Conservation (phyloP, 805 yeast species). For the Sugiyamaella mastotermitis region DNA sequence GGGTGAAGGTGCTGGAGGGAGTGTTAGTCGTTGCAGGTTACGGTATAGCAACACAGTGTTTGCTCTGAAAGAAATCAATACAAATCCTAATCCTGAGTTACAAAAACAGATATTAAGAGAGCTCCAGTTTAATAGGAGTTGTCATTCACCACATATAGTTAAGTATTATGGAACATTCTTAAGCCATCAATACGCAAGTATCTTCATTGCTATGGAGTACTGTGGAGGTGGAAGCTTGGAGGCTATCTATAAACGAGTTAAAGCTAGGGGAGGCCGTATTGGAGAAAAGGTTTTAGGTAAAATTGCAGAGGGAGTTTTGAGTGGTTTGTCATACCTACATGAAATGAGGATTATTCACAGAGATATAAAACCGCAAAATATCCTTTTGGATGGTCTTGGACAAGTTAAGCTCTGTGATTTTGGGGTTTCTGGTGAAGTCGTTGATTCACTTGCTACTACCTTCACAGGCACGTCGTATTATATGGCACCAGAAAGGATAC, state of each 20-base stretch:
- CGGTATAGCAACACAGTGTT: conserved; percentile 56
- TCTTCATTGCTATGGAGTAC: conserved; percentile 94
- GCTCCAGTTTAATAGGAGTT: conserved; percentile 77
- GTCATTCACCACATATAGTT: conserved; percentile 80
- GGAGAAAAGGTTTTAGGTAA: conserved; percentile 92
- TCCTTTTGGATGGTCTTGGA: conserved; percentile 67
- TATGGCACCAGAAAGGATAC: conserved; percentile 98
- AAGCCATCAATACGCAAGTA: conserved; percentile 67
- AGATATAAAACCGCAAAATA: conserved; percentile 94
- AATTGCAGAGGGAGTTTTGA: conserved; percentile 77
- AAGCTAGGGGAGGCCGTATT: conserved; percentile 71
- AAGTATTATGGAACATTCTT: conserved; percentile 89
- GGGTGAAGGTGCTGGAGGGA: conserved; percentile 95
- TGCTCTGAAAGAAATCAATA: conserved; percentile 73
- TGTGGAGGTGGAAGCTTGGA: conserved; percentile 93
- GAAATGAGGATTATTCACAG: conserved; percentile 85
- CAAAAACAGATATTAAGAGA: conserved; percentile 90
- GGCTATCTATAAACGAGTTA: conserved; percentile 77
- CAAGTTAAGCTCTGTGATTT: conserved; percentile 92
- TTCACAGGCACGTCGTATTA: conserved; percentile 96
- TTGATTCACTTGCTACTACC: conserved; percentile 89
- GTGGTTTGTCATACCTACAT: conserved; percentile 83
- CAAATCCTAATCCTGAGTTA: conserved; percentile 76
- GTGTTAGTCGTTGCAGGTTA: conserved; percentile 73
- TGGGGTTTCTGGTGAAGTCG: conserved; percentile 97